Evolutionary conservation across 306 rosid species (phyloP).

Genomic region (Canavalia gladiata): DNA sequence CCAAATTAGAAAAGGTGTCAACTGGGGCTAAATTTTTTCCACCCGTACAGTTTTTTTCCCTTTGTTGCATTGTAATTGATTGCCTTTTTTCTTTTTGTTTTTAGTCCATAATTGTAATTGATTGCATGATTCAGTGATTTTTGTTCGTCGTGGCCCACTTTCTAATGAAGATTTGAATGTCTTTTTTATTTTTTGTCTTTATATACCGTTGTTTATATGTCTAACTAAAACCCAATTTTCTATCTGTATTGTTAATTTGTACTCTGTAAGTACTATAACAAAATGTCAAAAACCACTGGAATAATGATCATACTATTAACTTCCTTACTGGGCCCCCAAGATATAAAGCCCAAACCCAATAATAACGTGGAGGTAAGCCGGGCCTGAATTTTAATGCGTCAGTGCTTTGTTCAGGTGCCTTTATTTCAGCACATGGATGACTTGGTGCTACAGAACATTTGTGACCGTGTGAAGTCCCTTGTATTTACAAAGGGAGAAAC

Average conservation of each 20-base stretch:
- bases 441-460: slow-evolving; percentile 86
- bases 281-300: not conserved
- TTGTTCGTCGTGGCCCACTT: not conserved
- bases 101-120: not conserved
- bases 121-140: not conserved
- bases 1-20: no score
- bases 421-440: slow-evolving; percentile 95
- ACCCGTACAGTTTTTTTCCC: no score
- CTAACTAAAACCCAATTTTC: not conserved
- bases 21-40: no score
- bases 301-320: not conserved
- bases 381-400: not conserved
- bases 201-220: not conserved
- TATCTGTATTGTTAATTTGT: not conserved
- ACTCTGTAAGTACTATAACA: not conserved
- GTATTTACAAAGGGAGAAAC: slow-evolving; percentile 94
- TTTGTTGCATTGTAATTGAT: no score
- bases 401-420: slow-evolving; percentile 68
- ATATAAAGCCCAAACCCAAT: not conserved
- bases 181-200: not conserved
- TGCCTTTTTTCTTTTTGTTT: not conserved
- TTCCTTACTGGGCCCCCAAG: not conserved
- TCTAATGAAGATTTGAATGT: not conserved
- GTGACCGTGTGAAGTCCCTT: slow-evolving; percentile 95
- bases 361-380: not conserved